phyloP scores from a whole-genome alignment of 2,329 filamentous ascomycete species.

The Paraphoma sp. region DNA sequence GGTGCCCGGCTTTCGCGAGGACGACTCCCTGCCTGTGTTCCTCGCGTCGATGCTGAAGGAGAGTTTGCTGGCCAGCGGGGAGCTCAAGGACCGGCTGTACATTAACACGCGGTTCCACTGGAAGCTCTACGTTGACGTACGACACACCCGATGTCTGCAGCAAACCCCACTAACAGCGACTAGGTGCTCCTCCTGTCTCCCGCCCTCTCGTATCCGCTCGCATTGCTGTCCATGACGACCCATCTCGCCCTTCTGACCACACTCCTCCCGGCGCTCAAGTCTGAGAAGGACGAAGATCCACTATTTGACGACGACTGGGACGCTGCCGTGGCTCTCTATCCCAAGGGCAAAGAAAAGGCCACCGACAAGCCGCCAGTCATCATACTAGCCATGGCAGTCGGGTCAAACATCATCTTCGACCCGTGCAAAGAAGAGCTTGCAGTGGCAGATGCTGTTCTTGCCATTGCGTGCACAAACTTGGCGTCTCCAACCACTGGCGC shows the following conservation, averaged over 20 bases:
- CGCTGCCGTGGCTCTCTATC: conserved; percentile 78
- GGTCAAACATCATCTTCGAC: conserved; percentile 91
- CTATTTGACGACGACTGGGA: conserved; percentile 99
- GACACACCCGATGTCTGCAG: conserved; percentile 43
- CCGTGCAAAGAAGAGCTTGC: conserved; percentile 89
- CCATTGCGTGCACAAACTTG: conserved; percentile 72
- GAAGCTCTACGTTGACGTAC: conserved; percentile 92
- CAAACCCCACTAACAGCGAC: conserved; percentile 5
- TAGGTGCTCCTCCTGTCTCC: conserved; percentile 93
- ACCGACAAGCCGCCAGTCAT: conserved; percentile 78
- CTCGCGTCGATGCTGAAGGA: conserved; percentile 87
- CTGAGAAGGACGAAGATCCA: conserved; percentile 91
- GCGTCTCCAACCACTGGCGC: conserved; percentile 29
- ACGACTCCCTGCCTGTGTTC: conserved; percentile 88
- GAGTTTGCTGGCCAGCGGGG: conserved; percentile 76
- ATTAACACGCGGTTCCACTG: conserved; percentile 96
- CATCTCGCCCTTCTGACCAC: conserved; percentile 92
- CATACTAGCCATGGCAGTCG: conserved; percentile 85
- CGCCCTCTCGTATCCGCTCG: conserved; percentile 89
- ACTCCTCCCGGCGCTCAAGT: conserved; percentile 82
- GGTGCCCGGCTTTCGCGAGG: conserved; percentile 88
- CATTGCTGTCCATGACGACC: conserved; percentile 88
- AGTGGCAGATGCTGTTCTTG: conserved; percentile 87
- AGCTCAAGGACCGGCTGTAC: conserved; percentile 71
- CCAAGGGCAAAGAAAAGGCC: conserved; percentile 49